Evolutionary conservation across 2,329 filamentous ascomycete species (phyloP).

Genomic region (Hypoxylon sp.): DNA sequence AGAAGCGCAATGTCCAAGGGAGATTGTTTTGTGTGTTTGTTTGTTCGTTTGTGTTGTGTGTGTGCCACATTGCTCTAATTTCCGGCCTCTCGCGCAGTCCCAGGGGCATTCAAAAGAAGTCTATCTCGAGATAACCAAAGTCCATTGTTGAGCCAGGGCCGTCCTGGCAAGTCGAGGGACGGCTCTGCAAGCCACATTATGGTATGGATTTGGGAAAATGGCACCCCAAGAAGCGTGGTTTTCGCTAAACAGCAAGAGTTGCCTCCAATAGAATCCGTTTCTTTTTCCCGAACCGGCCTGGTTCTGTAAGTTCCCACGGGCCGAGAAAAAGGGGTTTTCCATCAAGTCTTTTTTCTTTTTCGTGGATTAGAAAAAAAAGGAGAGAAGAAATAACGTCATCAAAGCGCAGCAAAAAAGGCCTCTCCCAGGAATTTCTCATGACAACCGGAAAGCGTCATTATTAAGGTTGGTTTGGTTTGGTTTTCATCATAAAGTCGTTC

Average conservation of each 20-base stretch:
- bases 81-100: conserved; percentile 34
- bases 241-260: conserved; percentile 43
- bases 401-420: conserved; percentile 22
- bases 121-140: conserved; percentile 43
- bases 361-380: conserved; percentile 35
- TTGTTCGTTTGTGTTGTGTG: not conserved
- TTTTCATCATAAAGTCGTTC: conserved; percentile 48
- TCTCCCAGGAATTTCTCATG: conserved; percentile 42
- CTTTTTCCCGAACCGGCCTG: conserved; percentile 48
- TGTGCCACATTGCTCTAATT: conserved; percentile 26
- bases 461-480: conserved; percentile 37
- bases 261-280: conserved; percentile 46
- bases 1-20: conserved; percentile 3
- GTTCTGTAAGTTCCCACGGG: conserved; percentile 47
- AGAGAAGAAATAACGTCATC: conserved; percentile 40
- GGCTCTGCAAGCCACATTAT: conserved; percentile 23
- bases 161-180: conserved; percentile 13
- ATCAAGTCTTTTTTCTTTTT: conserved; percentile 43
- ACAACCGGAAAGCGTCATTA: conserved; percentile 41
- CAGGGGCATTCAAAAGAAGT: conserved; percentile 37
- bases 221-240: conserved; percentile 20
- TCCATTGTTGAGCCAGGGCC: conserved; percentile 31
- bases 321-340: conserved; percentile 31
- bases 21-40: not conserved
- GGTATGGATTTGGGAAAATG: conserved; percentile 16